These are phyloP conservation scores for Yamadazyma ubonensis DNA, from an alignment of 805 yeast species.

Conservation along the genomic window DNA sequence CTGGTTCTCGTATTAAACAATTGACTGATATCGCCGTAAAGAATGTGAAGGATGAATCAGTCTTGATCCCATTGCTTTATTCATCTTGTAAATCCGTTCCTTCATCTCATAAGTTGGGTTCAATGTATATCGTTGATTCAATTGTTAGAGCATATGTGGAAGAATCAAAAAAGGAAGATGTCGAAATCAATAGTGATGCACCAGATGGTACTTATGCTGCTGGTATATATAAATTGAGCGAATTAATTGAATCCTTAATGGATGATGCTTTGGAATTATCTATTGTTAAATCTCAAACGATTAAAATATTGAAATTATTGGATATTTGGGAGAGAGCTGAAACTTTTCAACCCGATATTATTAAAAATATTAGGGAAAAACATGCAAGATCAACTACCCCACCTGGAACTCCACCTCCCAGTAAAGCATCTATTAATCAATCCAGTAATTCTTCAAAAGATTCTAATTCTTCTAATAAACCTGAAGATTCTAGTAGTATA, in stretches of 20 bases:
- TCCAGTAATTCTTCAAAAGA: slow-evolving; percentile 4
- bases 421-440: not conserved
- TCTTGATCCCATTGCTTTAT: slow-evolving; percentile 56
- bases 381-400: slow-evolving; percentile 70
- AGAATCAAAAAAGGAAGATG: slow-evolving; percentile 58
- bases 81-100: slow-evolving; percentile 72
- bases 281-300: slow-evolving; percentile 52
- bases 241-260: slow-evolving; percentile 60
- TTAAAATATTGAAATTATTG: slow-evolving; percentile 77
- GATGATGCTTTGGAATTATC: slow-evolving; percentile 60
- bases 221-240: slow-evolving; percentile 65
- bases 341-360: slow-evolving; percentile 61
- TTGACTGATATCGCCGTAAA: slow-evolving; percentile 75
- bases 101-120: slow-evolving; percentile 82
- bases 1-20: slow-evolving; percentile 91
- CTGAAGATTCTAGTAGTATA: slow-evolving; percentile 58
- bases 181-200: slow-evolving; percentile 47
- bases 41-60: slow-evolving; percentile 58
- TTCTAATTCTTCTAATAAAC: slow-evolving; percentile 14
- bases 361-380: slow-evolving; percentile 56
- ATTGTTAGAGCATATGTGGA: slow-evolving; percentile 83
- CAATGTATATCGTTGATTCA: slow-evolving; percentile 88
- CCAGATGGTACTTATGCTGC: slow-evolving; percentile 73
- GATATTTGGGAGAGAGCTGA: slow-evolving; percentile 90
- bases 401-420: slow-evolving; percentile 56